Percentiles rank a stretch among this genome's conserved stretches.
These are phyloP conservation scores for Euclidium syriacum DNA, from an alignment of 345 rosid species.

Conservation along the genomic window DNA sequence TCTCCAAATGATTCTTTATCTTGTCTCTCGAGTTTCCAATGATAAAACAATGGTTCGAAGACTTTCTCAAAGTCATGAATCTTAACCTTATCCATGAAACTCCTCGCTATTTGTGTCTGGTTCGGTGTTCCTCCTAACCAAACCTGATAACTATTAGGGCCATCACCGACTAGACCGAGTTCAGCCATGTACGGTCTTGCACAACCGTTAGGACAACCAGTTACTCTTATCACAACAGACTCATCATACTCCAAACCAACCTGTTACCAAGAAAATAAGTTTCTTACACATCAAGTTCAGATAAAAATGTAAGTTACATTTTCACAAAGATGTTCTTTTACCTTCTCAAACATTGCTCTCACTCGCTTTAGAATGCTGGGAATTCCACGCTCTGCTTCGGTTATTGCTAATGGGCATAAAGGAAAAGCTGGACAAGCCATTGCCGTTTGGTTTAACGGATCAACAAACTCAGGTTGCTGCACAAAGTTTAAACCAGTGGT, in stretches of 20 bases:
- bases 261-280: constrained; percentile 37
- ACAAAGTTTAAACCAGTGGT: not conserved
- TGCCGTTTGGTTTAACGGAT: constrained; percentile 85
- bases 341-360: constrained; percentile 93
- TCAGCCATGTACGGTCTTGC: constrained; percentile 99
- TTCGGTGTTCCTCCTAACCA: constrained; percentile 97
- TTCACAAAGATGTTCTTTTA: constrained; percentile 9
- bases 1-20: constrained; percentile 86
- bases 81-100: constrained; percentile 85
- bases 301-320: not conserved
- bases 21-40: constrained; percentile 73
- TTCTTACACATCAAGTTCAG: constrained; percentile 1
- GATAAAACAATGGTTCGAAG: constrained; percentile 79
- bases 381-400: constrained; percentile 96
- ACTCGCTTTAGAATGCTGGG: constrained; percentile 86
- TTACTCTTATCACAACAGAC: constrained; percentile 83
- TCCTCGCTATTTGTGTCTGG: constrained; percentile 69
- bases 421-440: constrained; percentile 99
- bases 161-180: constrained; percentile 97
- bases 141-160: constrained; percentile 98
- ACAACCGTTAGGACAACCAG: constrained; percentile 99
- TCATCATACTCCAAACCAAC: constrained; percentile 85
- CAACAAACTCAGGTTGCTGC: constrained; percentile 85
- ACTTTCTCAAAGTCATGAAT: constrained; percentile 89
- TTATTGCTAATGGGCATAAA: constrained; percentile 89